Percentiles rank a stretch among this genome's conserved stretches.
These are phyloP conservation scores for Xerocomus spinulosus DNA, from an alignment of 768 basidiomycete genomes.

Conservation along the genomic window DNA sequence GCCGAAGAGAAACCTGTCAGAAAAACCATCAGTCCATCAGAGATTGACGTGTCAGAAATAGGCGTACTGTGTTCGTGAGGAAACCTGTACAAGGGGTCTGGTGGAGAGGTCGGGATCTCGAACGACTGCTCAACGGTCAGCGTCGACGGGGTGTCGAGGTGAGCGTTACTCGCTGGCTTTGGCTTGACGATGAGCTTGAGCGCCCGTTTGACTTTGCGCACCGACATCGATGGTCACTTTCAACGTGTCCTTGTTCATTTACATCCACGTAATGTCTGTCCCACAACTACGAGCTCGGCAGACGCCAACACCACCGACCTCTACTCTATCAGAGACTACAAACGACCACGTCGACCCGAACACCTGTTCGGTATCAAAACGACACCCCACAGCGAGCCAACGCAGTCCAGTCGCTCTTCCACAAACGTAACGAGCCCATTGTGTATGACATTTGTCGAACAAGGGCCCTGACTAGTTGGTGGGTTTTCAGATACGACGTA, in stretches of 20 bases:
- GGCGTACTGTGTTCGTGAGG: slow-evolving; percentile 22
- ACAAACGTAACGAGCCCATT: slow-evolving; percentile 70
- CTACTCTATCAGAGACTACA: slow-evolving; percentile 61
- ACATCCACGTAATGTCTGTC: slow-evolving; percentile 43
- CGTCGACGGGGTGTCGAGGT: not conserved
- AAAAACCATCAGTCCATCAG: not conserved
- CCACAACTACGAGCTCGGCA: slow-evolving; percentile 61
- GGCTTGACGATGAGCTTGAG: slow-evolving; percentile 27
- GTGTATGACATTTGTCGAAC: slow-evolving; percentile 34
- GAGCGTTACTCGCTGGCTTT: slow-evolving; percentile 23
- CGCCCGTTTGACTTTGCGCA: slow-evolving; percentile 12
- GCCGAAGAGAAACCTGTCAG: slow-evolving; percentile 21
- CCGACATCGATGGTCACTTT: slow-evolving; percentile 1
- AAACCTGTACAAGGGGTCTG: slow-evolving; percentile 25
- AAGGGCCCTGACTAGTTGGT: slow-evolving; percentile 63
- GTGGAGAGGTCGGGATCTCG: slow-evolving; percentile 22
- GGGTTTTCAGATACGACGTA: too few relatives aligned
- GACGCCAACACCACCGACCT: slow-evolving; percentile 33
- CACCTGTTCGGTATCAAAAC: slow-evolving; percentile 53
- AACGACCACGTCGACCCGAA: slow-evolving; percentile 38
- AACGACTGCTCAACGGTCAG: slow-evolving; percentile 17
- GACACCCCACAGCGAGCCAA: slow-evolving; percentile 44
- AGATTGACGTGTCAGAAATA: not conserved
- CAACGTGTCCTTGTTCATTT: not conserved
- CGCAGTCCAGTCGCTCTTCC: slow-evolving; percentile 48